Conservation (phyloP, 495 filamentous ascomycete genomes). For the Penicillium coffeae region DNA sequence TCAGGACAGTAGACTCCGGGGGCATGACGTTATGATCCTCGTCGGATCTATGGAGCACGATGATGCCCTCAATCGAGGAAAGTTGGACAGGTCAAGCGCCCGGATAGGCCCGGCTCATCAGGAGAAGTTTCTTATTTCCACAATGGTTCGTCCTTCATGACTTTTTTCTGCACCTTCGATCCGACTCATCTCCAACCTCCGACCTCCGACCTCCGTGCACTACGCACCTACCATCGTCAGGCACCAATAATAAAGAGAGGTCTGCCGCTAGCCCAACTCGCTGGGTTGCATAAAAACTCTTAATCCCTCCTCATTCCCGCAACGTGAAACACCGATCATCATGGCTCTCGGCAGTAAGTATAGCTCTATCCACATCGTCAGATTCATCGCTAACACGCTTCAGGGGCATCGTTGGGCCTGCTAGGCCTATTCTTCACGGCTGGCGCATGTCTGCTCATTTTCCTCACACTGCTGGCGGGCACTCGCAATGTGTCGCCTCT, state of each 20-base stretch:
- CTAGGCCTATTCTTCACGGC: constrained; percentile 72
- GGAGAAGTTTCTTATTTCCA: not conserved
- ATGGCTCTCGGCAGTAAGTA: not conserved
- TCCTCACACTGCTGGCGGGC: constrained; percentile 76
- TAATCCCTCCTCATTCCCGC: not conserved
- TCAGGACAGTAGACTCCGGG: not conserved
- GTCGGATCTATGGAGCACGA: constrained; percentile 2
- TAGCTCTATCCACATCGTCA: not conserved
- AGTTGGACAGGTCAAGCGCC: not conserved
- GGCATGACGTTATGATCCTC: constrained; percentile 10
- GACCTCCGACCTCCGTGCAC: no score
- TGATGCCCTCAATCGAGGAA: constrained; percentile 5
- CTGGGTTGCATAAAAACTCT: not conserved
- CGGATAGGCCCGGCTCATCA: constrained; percentile 6
- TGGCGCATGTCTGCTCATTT: constrained; percentile 68
- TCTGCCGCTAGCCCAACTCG: not conserved
- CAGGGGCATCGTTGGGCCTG: constrained; percentile 51
- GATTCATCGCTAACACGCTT: constrained; percentile 7
- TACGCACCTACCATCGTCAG: not conserved
- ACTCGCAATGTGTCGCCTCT: constrained; percentile 56
- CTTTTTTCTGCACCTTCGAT: not conserved
- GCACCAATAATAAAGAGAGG: not conserved
- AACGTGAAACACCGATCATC: not conserved
- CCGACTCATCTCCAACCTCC: not conserved
- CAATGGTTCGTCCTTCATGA: not conserved